Evolutionary conservation across 2,329 filamentous ascomycete species (phyloP).

Genomic region (Lithohypha guttulata): DNA sequence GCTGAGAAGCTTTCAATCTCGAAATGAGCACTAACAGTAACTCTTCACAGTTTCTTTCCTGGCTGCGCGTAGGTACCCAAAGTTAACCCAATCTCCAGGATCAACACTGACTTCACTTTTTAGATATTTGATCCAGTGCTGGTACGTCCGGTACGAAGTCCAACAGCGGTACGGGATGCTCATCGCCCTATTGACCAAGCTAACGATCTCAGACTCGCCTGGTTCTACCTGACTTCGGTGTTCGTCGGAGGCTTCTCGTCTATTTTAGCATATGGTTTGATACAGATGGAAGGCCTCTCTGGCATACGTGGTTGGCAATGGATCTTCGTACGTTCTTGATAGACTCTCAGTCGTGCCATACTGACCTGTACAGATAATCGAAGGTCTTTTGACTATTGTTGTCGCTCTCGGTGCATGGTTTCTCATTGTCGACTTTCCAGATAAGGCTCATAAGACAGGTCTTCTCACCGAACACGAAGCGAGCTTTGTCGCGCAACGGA

Average conservation of each 20-base stretch:
- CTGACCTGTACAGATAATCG: too few species aligned
- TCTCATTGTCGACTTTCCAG: constrained; percentile 30
- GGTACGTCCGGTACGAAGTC: constrained; percentile 24
- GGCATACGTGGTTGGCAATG: constrained; percentile 50
- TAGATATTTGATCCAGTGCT: constrained; percentile 49
- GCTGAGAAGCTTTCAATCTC: constrained; percentile 47
- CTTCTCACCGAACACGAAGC: constrained; percentile 21
- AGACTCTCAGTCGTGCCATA: too few species aligned
- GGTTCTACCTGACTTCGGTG: constrained; percentile 41
- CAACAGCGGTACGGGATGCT: constrained; percentile 30
- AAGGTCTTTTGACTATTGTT: constrained; percentile 24
- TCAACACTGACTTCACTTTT: constrained; percentile 29
- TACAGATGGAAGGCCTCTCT: constrained; percentile 25
- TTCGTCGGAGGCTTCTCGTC: constrained; percentile 39
- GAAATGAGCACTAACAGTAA: neutral
- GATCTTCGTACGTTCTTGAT: too few species aligned
- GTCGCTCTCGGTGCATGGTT: constrained; percentile 21
- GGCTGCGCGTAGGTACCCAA: constrained; percentile 1
- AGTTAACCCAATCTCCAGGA: neutral
- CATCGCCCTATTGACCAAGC: too few species aligned
- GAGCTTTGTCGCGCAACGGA: constrained; percentile 29
- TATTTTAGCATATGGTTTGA: constrained; percentile 34
- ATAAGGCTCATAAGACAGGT: constrained; percentile 15
- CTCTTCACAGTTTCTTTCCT: neutral
- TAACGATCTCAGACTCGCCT: too few species aligned